These are phyloP conservation scores for Ophiobolus disseminans DNA, from an alignment of 2,329 filamentous ascomycete genomes.

Conservation along the genomic window DNA sequence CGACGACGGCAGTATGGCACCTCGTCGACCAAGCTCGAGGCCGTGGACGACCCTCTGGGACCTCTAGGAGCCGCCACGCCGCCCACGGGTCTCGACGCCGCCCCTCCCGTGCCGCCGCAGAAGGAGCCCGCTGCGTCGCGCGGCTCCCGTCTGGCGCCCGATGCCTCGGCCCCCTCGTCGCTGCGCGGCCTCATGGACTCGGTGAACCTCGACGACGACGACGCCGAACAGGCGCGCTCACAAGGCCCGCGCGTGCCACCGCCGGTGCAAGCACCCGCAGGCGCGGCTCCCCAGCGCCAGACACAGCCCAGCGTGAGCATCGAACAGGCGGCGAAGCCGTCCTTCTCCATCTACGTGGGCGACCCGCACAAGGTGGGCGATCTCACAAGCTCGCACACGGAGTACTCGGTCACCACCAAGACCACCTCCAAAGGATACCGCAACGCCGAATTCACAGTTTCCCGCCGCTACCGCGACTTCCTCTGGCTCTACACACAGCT, in stretches of 20 bases:
- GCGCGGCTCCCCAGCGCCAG: conserved; percentile 58
- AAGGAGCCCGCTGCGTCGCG: conserved; percentile 64
- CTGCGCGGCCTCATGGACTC: conserved; percentile 65
- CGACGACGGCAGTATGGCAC: conserved; percentile 69
- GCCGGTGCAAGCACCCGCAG: conserved; percentile 62
- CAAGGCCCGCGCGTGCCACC: conserved; percentile 69
- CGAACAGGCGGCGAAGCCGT: conserved; percentile 91
- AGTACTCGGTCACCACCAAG: conserved; percentile 95
- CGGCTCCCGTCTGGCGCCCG: conserved; percentile 59
- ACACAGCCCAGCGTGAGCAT: conserved; percentile 82
- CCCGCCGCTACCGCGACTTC: conserved; percentile 93
- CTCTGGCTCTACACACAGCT: conserved; percentile 96
- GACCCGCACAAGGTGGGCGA: conserved; percentile 98
- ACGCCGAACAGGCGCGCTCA: conserved; percentile 54
- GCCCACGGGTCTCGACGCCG: conserved; percentile 59
- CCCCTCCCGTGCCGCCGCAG: conserved; percentile 71
- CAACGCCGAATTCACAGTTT: conserved; percentile 90
- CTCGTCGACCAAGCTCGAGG: conserved; percentile 79
- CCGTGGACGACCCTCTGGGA: conserved; percentile 77
- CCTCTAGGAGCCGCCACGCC: conserved; percentile 74
- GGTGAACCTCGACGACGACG: conserved; percentile 74
- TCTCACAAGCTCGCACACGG: conserved; percentile 94
- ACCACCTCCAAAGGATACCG: conserved; percentile 96
- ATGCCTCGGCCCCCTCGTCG: conserved; percentile 59
- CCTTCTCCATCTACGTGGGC: conserved; percentile 87